phyloP scores from a whole-genome alignment of 768 basidiomycete genomes.

The Porpolomopsis calyptriformis region DNA sequence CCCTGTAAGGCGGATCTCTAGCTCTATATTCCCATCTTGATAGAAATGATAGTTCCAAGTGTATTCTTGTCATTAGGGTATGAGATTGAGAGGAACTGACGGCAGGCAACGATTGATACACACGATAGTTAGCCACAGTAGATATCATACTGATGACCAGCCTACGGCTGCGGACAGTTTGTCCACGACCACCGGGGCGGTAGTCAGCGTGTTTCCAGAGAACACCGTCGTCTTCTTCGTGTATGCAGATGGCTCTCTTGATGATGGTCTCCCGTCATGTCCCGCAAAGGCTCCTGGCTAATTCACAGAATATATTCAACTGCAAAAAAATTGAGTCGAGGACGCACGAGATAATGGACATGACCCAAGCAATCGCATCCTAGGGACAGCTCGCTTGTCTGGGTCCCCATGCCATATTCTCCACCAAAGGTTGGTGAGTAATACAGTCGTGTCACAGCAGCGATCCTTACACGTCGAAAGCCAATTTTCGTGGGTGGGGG shows the following conservation, averaged over 20 bases:
- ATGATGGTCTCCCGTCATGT: conserved; percentile 69
- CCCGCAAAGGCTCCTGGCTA: conserved; percentile 65
- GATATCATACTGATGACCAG: conserved; percentile 88
- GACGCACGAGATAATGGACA: conserved; percentile 69
- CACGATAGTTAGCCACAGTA: conserved; percentile 84
- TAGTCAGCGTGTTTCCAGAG: conserved; percentile 91
- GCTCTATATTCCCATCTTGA: conserved; percentile 82
- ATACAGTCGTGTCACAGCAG: background rate
- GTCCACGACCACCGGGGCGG: conserved; percentile 68
- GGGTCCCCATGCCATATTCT: conserved; percentile 88
- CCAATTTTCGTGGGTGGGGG: conserved; percentile 83
- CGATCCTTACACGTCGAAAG: conserved; percentile 77
- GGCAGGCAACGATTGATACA: conserved; percentile 9
- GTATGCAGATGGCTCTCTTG: conserved; percentile 86
- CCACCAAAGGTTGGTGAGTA: conserved; percentile 35
- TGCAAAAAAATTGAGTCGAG: background rate
- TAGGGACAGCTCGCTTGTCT: conserved; percentile 82
- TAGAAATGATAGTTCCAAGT: conserved; percentile 84
- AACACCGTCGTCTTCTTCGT: conserved; percentile 83
- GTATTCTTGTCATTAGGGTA: conserved; percentile 54
- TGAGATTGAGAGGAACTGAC: background rate
- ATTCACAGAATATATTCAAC: background rate
- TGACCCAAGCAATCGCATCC: conserved; percentile 86
- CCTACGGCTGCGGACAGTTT: conserved; percentile 70
- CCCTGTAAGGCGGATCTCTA: conserved; percentile 77